These are phyloP conservation scores for Daldinia bambusicola DNA, from an alignment of 495 filamentous ascomycete species.

Conservation along the genomic window DNA sequence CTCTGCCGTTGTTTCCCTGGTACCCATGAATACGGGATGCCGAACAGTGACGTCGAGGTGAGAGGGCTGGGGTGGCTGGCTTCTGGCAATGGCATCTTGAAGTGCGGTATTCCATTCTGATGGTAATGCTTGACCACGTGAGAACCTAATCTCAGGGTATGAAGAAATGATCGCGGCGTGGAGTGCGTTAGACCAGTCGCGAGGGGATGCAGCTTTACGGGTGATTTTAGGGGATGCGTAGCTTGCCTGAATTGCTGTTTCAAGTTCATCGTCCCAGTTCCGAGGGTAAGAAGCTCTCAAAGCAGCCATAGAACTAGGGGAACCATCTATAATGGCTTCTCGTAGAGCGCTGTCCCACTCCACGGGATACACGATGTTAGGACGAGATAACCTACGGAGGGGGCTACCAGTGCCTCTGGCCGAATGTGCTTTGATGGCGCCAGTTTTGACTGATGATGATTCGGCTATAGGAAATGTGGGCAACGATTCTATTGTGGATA, in stretches of 20 bases:
- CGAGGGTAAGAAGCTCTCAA: constrained; percentile 39
- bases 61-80: constrained; percentile 24
- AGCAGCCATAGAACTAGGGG: constrained; percentile 38
- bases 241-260: constrained; percentile 32
- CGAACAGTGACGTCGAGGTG: no score
- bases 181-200: constrained; percentile 52
- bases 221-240: constrained; percentile 13
- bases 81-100: constrained; percentile 42
- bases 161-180: constrained; percentile 47
- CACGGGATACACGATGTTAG: constrained; percentile 41
- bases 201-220: constrained; percentile 40
- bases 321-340: constrained; percentile 47
- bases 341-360: constrained; percentile 51
- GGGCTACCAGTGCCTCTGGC: constrained; percentile 26
- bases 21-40: no score
- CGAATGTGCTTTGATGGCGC: constrained; percentile 27
- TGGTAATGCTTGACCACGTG: constrained; percentile 32
- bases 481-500: constrained; percentile 25
- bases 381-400: constrained; percentile 29
- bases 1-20: no score
- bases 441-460: constrained; percentile 28
- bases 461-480: constrained; percentile 28
- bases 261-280: constrained; percentile 34
- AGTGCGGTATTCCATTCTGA: constrained; percentile 39
- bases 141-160: constrained; percentile 42